Evolutionary conservation across 331 rosid species (phyloP), one percentile per base, ranked within the genome.

Genomic region (Spiraea crenata): DNA sequence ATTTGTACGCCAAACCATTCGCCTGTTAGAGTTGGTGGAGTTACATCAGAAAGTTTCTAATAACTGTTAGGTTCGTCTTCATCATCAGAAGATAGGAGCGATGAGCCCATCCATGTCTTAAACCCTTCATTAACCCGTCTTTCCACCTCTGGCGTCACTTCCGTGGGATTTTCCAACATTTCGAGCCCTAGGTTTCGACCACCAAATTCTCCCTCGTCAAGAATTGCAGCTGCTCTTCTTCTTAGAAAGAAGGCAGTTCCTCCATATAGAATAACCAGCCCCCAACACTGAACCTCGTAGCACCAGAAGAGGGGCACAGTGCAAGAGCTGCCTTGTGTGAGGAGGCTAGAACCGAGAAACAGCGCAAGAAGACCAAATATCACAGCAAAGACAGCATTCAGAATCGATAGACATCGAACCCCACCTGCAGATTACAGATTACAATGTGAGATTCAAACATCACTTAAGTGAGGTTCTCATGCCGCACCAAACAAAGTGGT

Each of bases 51-150:
- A 67, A 71, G 87, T 77, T 80, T 91, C 49, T 81, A 85, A 39
- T 83, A 83, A 77, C 82, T 76, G 66, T 83, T 87, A 42, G 82
- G 84, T 71, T 91, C 99, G 64, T 93, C 99, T 86, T 90, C 99
- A 10, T 93, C 99, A 5, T 95, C 97, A 0, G 99, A 95, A 17
- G 99, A 95, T 75, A 91, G 82, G 81, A 91, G 89, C 67, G 99
- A 91, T 11, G 97, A 81, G 9, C 97, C 97, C 97, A 95, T 95
- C 99, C 99, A 95, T 57, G 95, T 82, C 76, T 86, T 95, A 60
- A 95, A 95, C 72, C 97, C 97, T 83, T 89, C 99, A 60, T 72
- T 85, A 45, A 89, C 90, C 51, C 89, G 87, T 73, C 92, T 85
- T 80, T 95, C 96, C 78, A 95, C 87, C 56, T 86, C 96, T 19